Evolutionary conservation across 371 early-diverging fungal species (phyloP).

Genomic region (Fennellomyces sp.): DNA sequence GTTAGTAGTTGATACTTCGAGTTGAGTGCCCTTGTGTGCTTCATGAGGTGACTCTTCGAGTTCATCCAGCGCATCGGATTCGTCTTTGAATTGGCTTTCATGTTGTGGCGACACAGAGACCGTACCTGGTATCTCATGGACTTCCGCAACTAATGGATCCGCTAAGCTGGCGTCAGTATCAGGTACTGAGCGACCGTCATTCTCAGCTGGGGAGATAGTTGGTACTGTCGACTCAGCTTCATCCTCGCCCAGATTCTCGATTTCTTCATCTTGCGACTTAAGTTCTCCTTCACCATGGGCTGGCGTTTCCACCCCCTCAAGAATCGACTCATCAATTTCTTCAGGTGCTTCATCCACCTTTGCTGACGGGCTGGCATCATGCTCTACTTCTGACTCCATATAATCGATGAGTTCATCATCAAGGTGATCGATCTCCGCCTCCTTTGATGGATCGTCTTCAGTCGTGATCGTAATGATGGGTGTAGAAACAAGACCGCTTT

Average conservation of each 20-base stretch:
- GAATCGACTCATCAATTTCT: constrained; percentile 3
- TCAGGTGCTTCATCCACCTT: neutral
- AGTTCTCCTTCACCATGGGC: too few species aligned
- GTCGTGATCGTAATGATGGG: too few species aligned
- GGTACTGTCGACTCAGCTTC: neutral
- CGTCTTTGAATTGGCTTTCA: too few species aligned
- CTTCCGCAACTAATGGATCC: neutral
- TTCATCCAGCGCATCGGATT: too few species aligned
- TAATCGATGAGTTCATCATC: constrained; percentile 5
- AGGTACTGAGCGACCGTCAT: too few species aligned
- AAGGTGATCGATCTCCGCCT: neutral
- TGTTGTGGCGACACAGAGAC: neutral
- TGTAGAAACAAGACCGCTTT: too few species aligned
- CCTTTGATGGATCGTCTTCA: neutral
- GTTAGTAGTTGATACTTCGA: too few species aligned
- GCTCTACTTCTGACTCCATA: constrained; percentile 5
- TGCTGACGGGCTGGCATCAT: neutral
- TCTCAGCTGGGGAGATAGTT: neutral
- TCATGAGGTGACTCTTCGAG: too few species aligned
- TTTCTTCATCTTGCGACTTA: neutral
- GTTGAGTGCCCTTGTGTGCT: too few species aligned
- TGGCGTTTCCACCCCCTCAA: constrained; percentile 1
- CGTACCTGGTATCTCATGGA: neutral
- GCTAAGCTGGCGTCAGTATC: neutral
- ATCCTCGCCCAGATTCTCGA: neutral